These are phyloP conservation scores for Bisporella sp. DNA, from an alignment of 2,329 filamentous ascomycete genomes.

Conservation along the genomic window DNA sequence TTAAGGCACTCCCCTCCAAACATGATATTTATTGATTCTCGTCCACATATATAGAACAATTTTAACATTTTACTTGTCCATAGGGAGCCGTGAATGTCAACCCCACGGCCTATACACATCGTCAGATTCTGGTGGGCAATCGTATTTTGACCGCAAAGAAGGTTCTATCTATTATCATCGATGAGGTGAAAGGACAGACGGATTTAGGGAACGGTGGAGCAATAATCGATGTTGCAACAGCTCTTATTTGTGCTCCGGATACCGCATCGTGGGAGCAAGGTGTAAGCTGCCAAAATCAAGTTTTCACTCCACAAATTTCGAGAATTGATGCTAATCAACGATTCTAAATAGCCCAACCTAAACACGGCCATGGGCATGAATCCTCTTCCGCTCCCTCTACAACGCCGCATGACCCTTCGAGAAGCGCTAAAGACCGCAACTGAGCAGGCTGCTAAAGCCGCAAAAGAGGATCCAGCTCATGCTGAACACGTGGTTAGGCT, in stretches of 20 bases:
- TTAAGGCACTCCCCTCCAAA: background rate
- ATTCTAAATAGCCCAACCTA: too few relatives aligned
- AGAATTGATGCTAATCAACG: too few relatives aligned
- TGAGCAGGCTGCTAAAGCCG: constrained; percentile 20
- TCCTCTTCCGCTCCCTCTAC: constrained; percentile 8
- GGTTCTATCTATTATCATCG: constrained; percentile 54
- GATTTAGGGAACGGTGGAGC: constrained; percentile 51
- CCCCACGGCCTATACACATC: constrained; percentile 64
- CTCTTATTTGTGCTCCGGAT: constrained; percentile 63
- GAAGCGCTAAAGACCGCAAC: constrained; percentile 24
- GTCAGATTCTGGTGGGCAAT: constrained; percentile 55
- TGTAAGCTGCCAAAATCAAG: too few relatives aligned
- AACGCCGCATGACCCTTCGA: constrained; percentile 23
- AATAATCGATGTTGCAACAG: constrained; percentile 62
- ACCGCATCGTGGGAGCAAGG: constrained; percentile 25
- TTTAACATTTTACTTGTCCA: too few relatives aligned
- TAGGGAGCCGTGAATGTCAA: constrained; percentile 38
- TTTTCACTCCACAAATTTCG: too few relatives aligned
- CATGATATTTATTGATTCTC: background rate
- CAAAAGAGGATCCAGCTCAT: constrained; percentile 18
- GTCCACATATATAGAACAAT: too few relatives aligned
- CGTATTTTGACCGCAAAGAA: constrained; percentile 55
- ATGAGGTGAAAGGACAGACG: constrained; percentile 59
- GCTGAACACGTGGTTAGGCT: constrained; percentile 25
- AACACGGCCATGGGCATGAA: background rate